Evolutionary conservation across 164 flowering plant genomes (phyloP), one percentile per base, ranked within the genome.

Genomic region (Aristolochia fimbriata): DNA sequence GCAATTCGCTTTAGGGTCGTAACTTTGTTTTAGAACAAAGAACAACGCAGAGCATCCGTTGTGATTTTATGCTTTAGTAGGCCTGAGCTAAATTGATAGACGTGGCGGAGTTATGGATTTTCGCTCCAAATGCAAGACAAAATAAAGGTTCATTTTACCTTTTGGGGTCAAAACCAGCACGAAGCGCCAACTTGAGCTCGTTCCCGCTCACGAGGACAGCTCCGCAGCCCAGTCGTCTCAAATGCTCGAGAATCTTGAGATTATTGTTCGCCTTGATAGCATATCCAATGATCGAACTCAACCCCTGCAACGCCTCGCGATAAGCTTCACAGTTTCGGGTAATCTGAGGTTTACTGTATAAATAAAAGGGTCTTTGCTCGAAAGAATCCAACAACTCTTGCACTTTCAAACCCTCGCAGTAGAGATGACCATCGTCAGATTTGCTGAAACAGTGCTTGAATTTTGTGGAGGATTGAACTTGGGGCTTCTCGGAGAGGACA

Each of bases 191-290:
- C 49, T 76, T 76, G 58, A 91, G 80, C 77, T 94, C 99, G 72
- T 94, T 91, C 3, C 97, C 99, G 67, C 97, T 91, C 43, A 94
- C 97, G 58, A 94, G 80, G 47, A 94, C 99, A 60, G 99, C 97
- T 13, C 99, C 97, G 65, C 95, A 82, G 1, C 96, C 97, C 83
- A 85, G 71, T 58, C 33, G 17, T 67, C 91, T 87, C 84, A 94
- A 76, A 80, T 88, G 96, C 88, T 88, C 80, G 72, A 91, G 76
- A 73, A 91, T 80, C 78, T 91, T 94, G 67, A 85, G 64, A 65
- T 94, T 91, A 58, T 94, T 88, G 62, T 94, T 91, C 22, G 97
- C 99, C 71, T 94, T 94, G 59, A 91, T 81, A 3, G 96, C 99
- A 56, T 93, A 93, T 15, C 99, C 97, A 31, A 93, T 78, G 30